Conservation (phyloP, 1,284 basidiomycete species). For the Ceratobasidium sp. region DNA sequence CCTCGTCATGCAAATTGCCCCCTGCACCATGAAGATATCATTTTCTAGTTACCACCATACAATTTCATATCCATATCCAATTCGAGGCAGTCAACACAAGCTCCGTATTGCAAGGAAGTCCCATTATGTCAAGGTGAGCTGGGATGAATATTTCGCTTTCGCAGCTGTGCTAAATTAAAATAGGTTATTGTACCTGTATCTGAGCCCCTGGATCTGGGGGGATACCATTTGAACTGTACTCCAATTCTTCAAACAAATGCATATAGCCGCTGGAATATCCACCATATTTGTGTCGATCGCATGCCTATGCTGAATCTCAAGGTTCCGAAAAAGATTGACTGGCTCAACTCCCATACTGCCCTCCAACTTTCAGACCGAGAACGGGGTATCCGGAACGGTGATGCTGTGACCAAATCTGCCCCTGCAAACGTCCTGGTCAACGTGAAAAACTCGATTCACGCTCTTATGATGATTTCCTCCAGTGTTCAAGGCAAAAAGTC, state of each 20-base stretch:
- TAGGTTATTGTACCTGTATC: slow-evolving; percentile 15
- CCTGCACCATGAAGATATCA: slow-evolving; percentile 10
- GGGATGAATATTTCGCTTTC: too few relatives aligned
- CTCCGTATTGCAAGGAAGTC: slow-evolving; percentile 16
- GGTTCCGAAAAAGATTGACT: slow-evolving; percentile 3
- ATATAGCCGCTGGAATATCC: slow-evolving; percentile 10
- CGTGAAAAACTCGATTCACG: slow-evolving; percentile 19
- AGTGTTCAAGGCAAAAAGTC: background rate
- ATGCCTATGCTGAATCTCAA: slow-evolving; percentile 5
- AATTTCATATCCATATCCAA: slow-evolving; percentile 20
- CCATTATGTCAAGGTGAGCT: slow-evolving; percentile 22
- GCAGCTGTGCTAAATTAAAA: too few relatives aligned
- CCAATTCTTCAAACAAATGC: background rate
- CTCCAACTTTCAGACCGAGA: slow-evolving; percentile 16
- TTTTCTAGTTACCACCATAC: background rate
- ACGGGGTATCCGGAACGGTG: background rate
- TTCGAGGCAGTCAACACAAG: slow-evolving; percentile 3
- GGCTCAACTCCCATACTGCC: background rate
- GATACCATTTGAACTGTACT: background rate
- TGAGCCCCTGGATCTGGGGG: background rate
- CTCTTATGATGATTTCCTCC: background rate
- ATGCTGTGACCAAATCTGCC: background rate
- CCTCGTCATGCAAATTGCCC: background rate
- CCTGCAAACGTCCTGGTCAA: background rate
- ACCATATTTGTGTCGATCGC: background rate